Base-by-base conservation (phyloP, 805 yeast species). In the Nakazawaea molendinolei region DNA sequence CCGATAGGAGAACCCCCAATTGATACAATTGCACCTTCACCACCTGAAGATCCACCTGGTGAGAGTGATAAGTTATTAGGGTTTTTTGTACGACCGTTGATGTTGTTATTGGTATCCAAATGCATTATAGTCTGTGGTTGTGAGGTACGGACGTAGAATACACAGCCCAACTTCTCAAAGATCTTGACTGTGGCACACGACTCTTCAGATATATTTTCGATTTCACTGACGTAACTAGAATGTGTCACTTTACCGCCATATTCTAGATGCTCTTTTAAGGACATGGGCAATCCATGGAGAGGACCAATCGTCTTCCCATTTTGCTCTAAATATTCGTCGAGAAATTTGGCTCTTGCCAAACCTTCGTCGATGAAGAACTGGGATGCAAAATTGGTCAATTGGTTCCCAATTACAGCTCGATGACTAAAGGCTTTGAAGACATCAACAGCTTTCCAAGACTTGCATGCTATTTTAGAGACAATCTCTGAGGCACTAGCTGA, bases 201-300 rank as follows among this genome's bases (percentile, higher is more conserved):
- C 22, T 57, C 48, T 12, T 57, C 57, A 22, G 56, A 41, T 14
- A 46, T 47, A 9, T 34, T 47, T 28, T 55, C 57, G 13, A 68
- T 66, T 31, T 60, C 50, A n/a, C 61, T 60, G 29, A 68, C 69
- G 40, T 64, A 65, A 4, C 79, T 81, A 44, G 71, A 54, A 9
- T 73, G 52, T 3, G 79, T 59, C 7, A 67, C 67, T 16, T 63
- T 60, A 3, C 77, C 79, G 36, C 56, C 56, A 36, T 75, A 46
- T 39, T 67, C 61, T 37, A 68, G 55, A 33, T 64, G 62, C 41
- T 71, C 78, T 48, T 65, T 65, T 34, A 65, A 42, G 0, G 48
- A 57, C 49, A 49, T 54, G 48, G 86, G 86, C 21, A 79, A 55
- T 2, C 86, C 86, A 46, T 79, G 85, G 31, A 79, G 63, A 2